Percentiles rank a stretch among this genome's conserved stretches.
Conservation (phyloP, 768 basidiomycete genomes). For the Russula lepida region DNA sequence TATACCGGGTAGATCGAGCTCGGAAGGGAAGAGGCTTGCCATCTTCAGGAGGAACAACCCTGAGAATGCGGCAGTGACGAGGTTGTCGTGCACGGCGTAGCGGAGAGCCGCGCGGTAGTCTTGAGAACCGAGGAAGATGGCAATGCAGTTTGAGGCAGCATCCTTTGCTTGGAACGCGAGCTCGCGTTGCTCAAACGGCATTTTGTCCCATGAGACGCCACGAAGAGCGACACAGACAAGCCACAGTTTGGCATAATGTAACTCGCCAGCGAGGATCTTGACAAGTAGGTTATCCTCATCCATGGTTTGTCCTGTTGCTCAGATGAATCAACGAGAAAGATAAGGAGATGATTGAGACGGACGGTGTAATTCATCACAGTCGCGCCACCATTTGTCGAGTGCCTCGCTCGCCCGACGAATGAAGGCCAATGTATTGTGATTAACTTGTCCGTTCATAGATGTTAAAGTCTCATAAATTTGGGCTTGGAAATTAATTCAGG, state of each 20-base stretch:
- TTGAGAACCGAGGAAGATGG: constrained; percentile 72
- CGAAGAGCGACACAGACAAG: constrained; percentile 87
- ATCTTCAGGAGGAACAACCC: constrained; percentile 90
- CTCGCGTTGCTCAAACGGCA: constrained; percentile 92
- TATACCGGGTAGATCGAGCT: constrained; percentile 70
- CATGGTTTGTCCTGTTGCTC: constrained; percentile 55
- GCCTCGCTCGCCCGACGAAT: constrained; percentile 81
- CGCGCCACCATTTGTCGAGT: constrained; percentile 85
- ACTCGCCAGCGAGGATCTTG: constrained; percentile 80
- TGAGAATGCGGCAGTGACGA: constrained; percentile 87
- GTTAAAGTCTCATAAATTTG: constrained; percentile 90
- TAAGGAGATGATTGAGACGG: constrained; percentile 24
- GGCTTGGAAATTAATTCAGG: constrained; percentile 37
- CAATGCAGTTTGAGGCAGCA: constrained; percentile 77
- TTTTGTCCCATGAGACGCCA: constrained; percentile 92
- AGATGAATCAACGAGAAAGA: constrained; percentile 7
- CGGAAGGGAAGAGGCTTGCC: constrained; percentile 85
- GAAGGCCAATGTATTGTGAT: constrained; percentile 75
- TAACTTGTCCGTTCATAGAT: constrained; percentile 79
- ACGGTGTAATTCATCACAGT: constrained; percentile 83
- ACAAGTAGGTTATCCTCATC: constrained; percentile 80
- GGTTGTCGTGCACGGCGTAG: constrained; percentile 88
- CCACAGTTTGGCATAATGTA: constrained; percentile 93
- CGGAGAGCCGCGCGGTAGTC: constrained; percentile 82
- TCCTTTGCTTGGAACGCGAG: constrained; percentile 94